Evolutionary conservation across 192 early-diverging fungal genomes (phyloP), one percentile per base, ranked within the genome.

Genomic region (Irineochytrium annulatum): DNA sequence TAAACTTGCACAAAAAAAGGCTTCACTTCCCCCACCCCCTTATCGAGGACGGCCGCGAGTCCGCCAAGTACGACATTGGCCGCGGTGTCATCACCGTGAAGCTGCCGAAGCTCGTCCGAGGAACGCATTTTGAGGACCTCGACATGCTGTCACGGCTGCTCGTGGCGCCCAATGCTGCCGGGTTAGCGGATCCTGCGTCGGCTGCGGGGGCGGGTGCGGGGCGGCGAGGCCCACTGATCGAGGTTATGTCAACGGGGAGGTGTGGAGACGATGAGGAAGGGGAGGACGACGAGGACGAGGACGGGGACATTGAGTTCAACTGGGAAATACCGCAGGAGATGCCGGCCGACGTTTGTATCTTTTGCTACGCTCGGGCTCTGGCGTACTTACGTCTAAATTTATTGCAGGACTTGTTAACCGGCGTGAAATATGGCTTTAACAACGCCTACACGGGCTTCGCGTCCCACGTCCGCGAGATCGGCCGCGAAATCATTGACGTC

Each of bases 341-440:
- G 24, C 70, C 66, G 35, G 72, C 70, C 32, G 34, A 37, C 37
- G 2, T 45, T 54, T 30, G 13, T 51, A 3, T 4, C 35, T 70
- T 34, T 22, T 64, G 32, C 41, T 59, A 8, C 4, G 60, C 17
- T 45, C 20, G 16, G 27, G 3, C 3, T 57, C 2, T 37, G 29
- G 14, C 1, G 13, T 30, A 17, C 16, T 58, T 3, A 48, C 31
- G 33, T 34, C 29, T 22, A n/a, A 43, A 26, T 31, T 27, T n/a
- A 29, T 28, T 20, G n/a, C 31, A 76, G 74, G 74, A 69, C 35
- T 43, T 71, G 28, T 32, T 63, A 24, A 76, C 59, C 13, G 58
- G 49, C 8, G 71, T 78, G 3, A 73, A 74, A 19, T 99, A 97
- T 69, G 96, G 96, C 4, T 99, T 99, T 78, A 89, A 95, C 72